These are phyloP conservation scores for Tricholoma furcatifolium DNA, from an alignment of 768 basidiomycete genomes.

Conservation along the genomic window DNA sequence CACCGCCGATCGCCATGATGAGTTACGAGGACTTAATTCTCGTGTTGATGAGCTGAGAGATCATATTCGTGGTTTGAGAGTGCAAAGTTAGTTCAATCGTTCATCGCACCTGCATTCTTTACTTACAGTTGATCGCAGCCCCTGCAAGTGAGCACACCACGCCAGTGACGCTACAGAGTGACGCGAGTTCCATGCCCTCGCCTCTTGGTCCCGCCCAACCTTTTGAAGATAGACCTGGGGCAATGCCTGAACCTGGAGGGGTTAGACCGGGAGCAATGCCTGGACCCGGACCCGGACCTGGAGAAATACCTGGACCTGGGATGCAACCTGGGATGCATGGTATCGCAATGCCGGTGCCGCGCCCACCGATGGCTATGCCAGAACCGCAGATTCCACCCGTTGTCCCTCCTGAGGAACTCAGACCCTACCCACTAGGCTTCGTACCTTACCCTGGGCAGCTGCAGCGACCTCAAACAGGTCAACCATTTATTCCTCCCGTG, in stretches of 20 bases:
- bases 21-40: constrained; percentile 63
- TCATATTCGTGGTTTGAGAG: constrained; percentile 36
- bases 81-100: constrained; percentile 28
- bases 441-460: constrained; percentile 12
- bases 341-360: constrained; percentile 5
- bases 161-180: constrained; percentile 5
- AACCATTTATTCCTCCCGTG: constrained; percentile 36
- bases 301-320: constrained; percentile 1
- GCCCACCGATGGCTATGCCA: constrained; percentile 8
- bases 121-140: constrained; percentile 9
- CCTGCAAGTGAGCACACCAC: constrained; percentile 14
- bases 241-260: constrained; percentile 1
- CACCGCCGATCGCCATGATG: constrained; percentile 74
- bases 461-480: constrained; percentile 1
- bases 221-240: neutral
- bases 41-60: constrained; percentile 52
- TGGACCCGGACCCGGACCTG: neutral
- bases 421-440: constrained; percentile 15
- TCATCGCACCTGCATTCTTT: neutral
- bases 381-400: constrained; percentile 8
- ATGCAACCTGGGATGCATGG: no score
- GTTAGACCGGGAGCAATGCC: neutral
- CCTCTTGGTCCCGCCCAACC: constrained; percentile 2
- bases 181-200: constrained; percentile 2
- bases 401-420: constrained; percentile 12